Percentiles rank a stretch among this genome's conserved stretches.
Conservation (phyloP, 1,139 yeast species). For the Sugiyamaella pinicola region DNA sequence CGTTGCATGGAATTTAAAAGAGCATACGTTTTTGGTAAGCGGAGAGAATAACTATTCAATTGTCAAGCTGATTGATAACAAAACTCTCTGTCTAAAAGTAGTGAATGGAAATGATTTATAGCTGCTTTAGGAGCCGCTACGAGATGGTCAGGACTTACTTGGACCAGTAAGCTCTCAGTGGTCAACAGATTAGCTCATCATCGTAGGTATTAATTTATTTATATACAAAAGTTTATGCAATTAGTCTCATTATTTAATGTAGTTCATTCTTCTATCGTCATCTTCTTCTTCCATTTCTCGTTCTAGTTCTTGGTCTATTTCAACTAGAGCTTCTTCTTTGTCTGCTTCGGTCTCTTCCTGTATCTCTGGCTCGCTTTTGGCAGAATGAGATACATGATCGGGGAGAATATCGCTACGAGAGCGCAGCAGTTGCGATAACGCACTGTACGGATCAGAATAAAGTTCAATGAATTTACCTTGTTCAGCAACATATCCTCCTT, state of each 20-base stretch:
- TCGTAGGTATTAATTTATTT: no score
- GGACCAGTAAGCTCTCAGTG: no score
- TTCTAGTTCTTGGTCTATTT: conserved; percentile 28
- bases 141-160: no score
- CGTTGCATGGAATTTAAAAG: conserved; percentile 37
- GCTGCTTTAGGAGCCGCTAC: no score
- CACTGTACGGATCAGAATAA: conserved; percentile 63
- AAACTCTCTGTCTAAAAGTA: conserved; percentile 20
- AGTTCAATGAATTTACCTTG: conserved; percentile 72
- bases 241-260: conserved; percentile 9
- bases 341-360: conserved; percentile 25
- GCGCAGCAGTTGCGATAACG: conserved; percentile 63
- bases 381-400: conserved; percentile 7
- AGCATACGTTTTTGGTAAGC: conserved; percentile 30
- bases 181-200: no score
- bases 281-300: conserved; percentile 26
- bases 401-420: conserved; percentile 43
- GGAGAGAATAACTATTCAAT: conserved; percentile 37
- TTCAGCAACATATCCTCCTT: conserved; percentile 80
- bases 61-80: conserved; percentile 22
- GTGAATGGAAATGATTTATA: conserved; percentile 25
- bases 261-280: conserved; percentile 15
- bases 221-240: conserved; percentile 11
- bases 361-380: neutral
- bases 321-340: conserved; percentile 28